Evolutionary conservation across 345 rosid species (phyloP).

Genomic region (Reutealis trisperma): DNA sequence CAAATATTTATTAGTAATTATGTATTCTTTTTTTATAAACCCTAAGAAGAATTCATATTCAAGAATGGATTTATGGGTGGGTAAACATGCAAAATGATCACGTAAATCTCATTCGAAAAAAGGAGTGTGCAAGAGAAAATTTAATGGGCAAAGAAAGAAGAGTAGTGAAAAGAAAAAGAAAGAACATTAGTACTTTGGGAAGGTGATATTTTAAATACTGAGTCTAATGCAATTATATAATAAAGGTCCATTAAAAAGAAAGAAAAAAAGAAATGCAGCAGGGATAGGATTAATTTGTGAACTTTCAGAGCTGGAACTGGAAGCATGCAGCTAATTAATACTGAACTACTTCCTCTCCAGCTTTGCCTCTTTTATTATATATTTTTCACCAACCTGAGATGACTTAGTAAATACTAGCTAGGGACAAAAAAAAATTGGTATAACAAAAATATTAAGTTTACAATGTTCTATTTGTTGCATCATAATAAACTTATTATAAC

Average conservation of each 20-base stretch:
- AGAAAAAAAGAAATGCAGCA: no score
- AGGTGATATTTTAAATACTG: neutral
- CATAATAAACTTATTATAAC: neutral
- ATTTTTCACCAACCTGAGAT: slow-evolving; percentile 4
- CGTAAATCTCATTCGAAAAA: neutral
- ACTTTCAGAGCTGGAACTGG: neutral
- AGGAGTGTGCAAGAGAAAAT: neutral
- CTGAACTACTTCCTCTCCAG: neutral
- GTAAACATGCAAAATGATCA: no score
- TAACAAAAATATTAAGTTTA: neutral
- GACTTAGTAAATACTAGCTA: neutral
- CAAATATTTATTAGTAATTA: no score
- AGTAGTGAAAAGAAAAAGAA: neutral
- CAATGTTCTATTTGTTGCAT: neutral
- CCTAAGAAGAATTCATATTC: no score
- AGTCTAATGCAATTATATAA: neutral
- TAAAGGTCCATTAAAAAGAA: neutral
- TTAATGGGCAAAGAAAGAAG: neutral
- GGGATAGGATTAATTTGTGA: neutral
- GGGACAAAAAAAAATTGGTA: no score
- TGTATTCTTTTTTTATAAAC: no score
- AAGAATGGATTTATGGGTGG: no score
- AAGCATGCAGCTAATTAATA: neutral
- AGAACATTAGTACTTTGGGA: neutral
- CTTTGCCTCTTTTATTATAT: neutral